Percentiles rank a stretch among this genome's conserved stretches.
These are phyloP conservation scores for Umbelopsis vinacea DNA, from an alignment of 192 early-diverging fungal species.

Conservation along the genomic window DNA sequence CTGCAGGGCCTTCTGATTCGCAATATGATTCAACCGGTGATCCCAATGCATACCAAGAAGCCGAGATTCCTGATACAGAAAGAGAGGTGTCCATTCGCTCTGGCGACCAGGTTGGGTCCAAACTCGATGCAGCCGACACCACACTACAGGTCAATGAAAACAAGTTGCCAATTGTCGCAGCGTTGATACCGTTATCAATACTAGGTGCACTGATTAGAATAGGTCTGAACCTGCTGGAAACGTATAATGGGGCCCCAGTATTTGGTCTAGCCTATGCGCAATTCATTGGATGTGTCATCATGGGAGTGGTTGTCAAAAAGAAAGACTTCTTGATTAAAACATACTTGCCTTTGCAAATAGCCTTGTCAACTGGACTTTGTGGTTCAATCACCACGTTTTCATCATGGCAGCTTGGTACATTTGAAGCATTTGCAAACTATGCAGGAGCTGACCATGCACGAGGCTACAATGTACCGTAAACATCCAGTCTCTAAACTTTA, in stretches of 20 bases:
- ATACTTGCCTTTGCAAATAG: conserved; percentile 54
- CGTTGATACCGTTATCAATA: conserved; percentile 64
- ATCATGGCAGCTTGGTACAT: conserved; percentile 70
- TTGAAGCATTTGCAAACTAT: conserved; percentile 48
- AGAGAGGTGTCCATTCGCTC: background rate
- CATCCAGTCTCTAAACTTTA: background rate
- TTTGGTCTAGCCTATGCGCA: conserved; percentile 69
- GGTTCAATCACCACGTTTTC: conserved; percentile 87
- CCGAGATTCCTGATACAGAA: background rate
- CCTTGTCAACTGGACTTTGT: conserved; percentile 71
- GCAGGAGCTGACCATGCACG: conserved; percentile 23
- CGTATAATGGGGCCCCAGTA: conserved; percentile 62
- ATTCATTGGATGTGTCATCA: conserved; percentile 68
- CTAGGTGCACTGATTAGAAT: conserved; percentile 67
- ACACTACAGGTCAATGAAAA: conserved; percentile 36
- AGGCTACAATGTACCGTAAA: conserved; percentile 46
- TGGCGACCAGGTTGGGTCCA: background rate
- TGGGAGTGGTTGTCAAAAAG: conserved; percentile 49
- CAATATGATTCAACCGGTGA: background rate
- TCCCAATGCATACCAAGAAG: background rate
- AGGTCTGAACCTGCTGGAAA: conserved; percentile 54
- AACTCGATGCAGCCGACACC: background rate
- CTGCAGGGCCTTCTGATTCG: background rate
- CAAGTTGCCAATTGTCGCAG: conserved; percentile 27
- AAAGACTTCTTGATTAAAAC: conserved; percentile 30